phyloP scores from a whole-genome alignment of 2,329 filamentous ascomycete genomes.

The Juglanconis juglandina region DNA sequence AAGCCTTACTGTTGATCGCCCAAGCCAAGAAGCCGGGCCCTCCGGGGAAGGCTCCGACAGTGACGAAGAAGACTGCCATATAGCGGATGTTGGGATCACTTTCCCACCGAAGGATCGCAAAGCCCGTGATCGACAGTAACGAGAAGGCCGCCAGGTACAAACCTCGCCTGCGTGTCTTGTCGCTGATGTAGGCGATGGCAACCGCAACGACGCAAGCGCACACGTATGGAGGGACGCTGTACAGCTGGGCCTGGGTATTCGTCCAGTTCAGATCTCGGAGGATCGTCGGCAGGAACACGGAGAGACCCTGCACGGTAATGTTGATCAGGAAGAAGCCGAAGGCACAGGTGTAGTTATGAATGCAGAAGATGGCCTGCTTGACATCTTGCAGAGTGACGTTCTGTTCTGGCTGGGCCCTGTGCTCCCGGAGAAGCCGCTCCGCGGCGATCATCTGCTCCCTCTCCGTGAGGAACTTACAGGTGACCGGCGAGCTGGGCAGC shows the following conservation, averaged over 20 bases:
- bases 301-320: conserved; percentile 54
- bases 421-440: conserved; percentile 48
- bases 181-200: conserved; percentile 35
- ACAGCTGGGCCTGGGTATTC: conserved; percentile 38
- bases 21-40: conserved; percentile 57
- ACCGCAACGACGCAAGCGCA: conserved; percentile 38
- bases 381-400: conserved; percentile 47
- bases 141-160: conserved; percentile 38
- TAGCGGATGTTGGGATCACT: conserved; percentile 41
- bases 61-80: conserved; percentile 53
- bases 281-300: conserved; percentile 49
- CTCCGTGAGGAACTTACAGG: conserved; percentile 47
- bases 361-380: conserved; percentile 48
- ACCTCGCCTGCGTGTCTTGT: conserved; percentile 40
- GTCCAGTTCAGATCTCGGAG: conserved; percentile 40
- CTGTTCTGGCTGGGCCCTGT: conserved; percentile 43
- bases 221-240: conserved; percentile 43
- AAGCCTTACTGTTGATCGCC: conserved; percentile 47
- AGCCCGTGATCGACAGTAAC: conserved; percentile 45
- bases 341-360: conserved; percentile 59
- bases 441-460: conserved; percentile 53
- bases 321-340: conserved; percentile 58
- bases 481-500: conserved; percentile 47
- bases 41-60: conserved; percentile 54
- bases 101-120: conserved; percentile 48